phyloP scores from a whole-genome alignment of 768 basidiomycete genomes.

The Rhizopogon rudus region DNA sequence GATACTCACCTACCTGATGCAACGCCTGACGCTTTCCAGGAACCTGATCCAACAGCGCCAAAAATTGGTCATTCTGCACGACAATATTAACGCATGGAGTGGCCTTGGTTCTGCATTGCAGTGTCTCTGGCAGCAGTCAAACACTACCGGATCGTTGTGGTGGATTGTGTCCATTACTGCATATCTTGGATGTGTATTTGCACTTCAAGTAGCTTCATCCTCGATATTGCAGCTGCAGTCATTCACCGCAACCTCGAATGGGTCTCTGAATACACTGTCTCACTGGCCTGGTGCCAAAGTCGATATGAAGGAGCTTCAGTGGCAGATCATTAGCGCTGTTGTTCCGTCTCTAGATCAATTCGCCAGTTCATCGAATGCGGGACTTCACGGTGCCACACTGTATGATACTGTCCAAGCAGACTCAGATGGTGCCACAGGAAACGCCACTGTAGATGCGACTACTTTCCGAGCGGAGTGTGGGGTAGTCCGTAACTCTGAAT shows the following conservation, averaged over 20 bases:
- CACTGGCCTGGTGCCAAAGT: neutral
- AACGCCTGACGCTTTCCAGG: slow-evolving; percentile 7
- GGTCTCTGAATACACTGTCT: neutral
- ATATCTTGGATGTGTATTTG: slow-evolving; percentile 2
- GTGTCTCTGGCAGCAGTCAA: slow-evolving; percentile 2
- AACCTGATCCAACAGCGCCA: neutral
- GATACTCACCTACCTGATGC: slow-evolving; percentile 7
- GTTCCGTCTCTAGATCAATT: neutral
- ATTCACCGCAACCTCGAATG: neutral
- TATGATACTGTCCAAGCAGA: slow-evolving; percentile 3
- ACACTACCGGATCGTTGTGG: neutral
- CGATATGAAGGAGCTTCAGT: neutral
- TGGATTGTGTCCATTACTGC: neutral
- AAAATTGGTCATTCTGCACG: slow-evolving; percentile 1
- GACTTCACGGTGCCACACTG: slow-evolving; percentile 1
- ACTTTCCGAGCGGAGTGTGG: slow-evolving; percentile 2
- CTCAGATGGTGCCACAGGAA: neutral
- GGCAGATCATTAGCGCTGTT: neutral
- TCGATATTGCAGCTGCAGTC: slow-evolving; percentile 5
- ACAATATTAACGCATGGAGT: slow-evolving; percentile 1
- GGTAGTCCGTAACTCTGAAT: neutral
- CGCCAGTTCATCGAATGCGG: neutral
- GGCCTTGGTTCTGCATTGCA: slow-evolving; percentile 3
- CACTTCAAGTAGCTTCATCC: slow-evolving; percentile 5
- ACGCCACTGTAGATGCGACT: slow-evolving; percentile 4